Conservation (phyloP, 1,139 yeast species). For the Saccharomyces pastorianus region DNA sequence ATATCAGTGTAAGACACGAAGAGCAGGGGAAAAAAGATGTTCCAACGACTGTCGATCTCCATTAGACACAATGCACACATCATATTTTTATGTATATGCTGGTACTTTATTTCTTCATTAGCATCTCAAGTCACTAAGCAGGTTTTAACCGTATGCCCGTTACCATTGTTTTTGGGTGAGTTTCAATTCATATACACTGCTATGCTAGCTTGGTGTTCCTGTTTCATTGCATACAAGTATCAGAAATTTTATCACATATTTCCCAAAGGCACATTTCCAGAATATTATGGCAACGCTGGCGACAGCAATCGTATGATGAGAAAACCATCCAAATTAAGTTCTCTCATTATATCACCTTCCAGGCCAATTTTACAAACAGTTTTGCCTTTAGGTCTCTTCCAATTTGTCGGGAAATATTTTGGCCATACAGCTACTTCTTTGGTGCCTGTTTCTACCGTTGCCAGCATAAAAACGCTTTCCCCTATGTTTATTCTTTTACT, state of each 20-base stretch:
- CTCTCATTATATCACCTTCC: conserved; percentile 31
- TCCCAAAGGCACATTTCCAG: conserved; percentile 53
- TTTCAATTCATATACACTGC: conserved; percentile 74
- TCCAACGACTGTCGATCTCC: not conserved
- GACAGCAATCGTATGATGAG: conserved; percentile 10
- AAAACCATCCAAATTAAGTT: conserved; percentile 2
- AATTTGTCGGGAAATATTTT: conserved; percentile 83
- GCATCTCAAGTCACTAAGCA: conserved; percentile 78
- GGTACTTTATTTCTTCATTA: conserved; percentile 77
- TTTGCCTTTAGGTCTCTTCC: conserved; percentile 87
- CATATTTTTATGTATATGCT: conserved; percentile 51
- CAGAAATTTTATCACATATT: conserved; percentile 30
- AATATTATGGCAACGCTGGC: conserved; percentile 12
- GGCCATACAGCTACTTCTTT: conserved; percentile 85
- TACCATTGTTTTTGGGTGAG: conserved; percentile 82
- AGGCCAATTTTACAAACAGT: conserved; percentile 55
- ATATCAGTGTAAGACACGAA: not conserved
- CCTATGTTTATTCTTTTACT: conserved; percentile 79
- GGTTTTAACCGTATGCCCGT: conserved; percentile 60
- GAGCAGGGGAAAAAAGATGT: not conserved
- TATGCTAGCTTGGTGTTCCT: conserved; percentile 28
- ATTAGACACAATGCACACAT: conserved; percentile 27
- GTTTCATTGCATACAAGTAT: conserved; percentile 22
- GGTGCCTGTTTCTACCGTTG: conserved; percentile 89
- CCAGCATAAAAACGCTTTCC: conserved; percentile 84